Base-by-base conservation (phyloP, 2,329 filamentous ascomycete genomes). In the Colletotrichum sp. region DNA sequence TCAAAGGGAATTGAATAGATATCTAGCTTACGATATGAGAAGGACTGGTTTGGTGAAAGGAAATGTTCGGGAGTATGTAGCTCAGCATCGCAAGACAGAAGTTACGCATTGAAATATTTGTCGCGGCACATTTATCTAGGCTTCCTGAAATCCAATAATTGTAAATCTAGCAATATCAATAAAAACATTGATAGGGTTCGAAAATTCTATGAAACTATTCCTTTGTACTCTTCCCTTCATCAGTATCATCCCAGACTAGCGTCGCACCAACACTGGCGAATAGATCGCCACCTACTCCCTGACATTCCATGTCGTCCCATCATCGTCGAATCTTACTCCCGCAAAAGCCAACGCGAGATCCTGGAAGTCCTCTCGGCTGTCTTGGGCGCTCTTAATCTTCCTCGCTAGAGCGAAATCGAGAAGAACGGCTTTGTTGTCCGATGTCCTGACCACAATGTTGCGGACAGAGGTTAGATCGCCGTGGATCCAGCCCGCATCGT, bases 221-320 rank as follows among this genome's bases (percentile, higher is more conserved):
- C 34, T 39, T 39, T 19, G 16, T 2, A 16, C 8, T 4, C 15
- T 19, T 39, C 1, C 34, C 34, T 36, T 36, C 6, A 15, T 1
- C 7, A 8, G 0, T 0, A 39, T 39, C 0, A 0, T 39, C 36
- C 19, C 36, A 39, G 8, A 5, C 8, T 39, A 16, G 16, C 8
- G 16, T 39, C 36, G 8, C 36, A 19, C 1, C 0, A 39, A 5
- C 0, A 8, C 36, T 19, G 36, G 1, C 8, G 0, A 4, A 36
- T 2, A 39, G 36, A 5, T 39, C 8, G 36, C 36, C 16, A 5
- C 16, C 36, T 44, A 44, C 36, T 44, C 36, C 16, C 36, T 44
- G 4, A 44, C 36, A 0, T 44, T 44, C 36, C 36, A 44, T 5
- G 36, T 6, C 2, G 36, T 44, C 36, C 36, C 36, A 1, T 44